Evolutionary conservation across 352 stramenopile species (phyloP), one percentile per base, ranked within the genome.

Genomic region (Blastocystis sp.): DNA sequence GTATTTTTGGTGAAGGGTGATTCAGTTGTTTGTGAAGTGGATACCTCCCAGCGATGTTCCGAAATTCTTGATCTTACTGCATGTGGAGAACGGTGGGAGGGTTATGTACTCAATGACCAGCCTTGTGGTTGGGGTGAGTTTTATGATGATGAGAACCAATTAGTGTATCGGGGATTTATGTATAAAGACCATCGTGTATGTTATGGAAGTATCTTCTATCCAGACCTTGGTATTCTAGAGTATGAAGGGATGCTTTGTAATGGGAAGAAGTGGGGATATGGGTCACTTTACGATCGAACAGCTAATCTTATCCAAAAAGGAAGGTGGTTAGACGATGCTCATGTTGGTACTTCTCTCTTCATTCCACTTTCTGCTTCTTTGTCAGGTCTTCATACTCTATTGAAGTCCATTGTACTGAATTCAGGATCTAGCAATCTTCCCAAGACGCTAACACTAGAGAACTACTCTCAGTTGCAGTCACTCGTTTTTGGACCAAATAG

Each of bases 31-130:
- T n/a, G n/a, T n/a, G n/a, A n/a, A n/a, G n/a, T n/a, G n/a, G n/a
- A n/a, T n/a, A n/a, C n/a, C n/a, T n/a, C n/a, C n/a, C n/a, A n/a
- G n/a, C n/a, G n/a, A n/a, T 3, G 58, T 19, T 69, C n/a, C n/a
- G n/a, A n/a, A n/a, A 37, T 80, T 37, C 9, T 80, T 14, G 71
- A 83, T 65, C 37, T 83, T n/a, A 49, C 27, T 24, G 51, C 27
- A 5, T n/a, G 65, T 19, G 71, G 71, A 65, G 16, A 66, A 0
- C n/a, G 71, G 7, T 83, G 71, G 71, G 71, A 83, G 65, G 71
- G 71, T 1, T 14, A 65, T 43, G 7, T 67, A 16, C n/a, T 65
- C 21, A 66, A 67, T 1, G 29, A 19, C 5, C 27, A 65, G 11
- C 71, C 71, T 12, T 83, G 0, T 83, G 71, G 71, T 1, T 83